Conservation (phyloP, 768 basidiomycete genomes). For the Strobilomyces echinocephalus region DNA sequence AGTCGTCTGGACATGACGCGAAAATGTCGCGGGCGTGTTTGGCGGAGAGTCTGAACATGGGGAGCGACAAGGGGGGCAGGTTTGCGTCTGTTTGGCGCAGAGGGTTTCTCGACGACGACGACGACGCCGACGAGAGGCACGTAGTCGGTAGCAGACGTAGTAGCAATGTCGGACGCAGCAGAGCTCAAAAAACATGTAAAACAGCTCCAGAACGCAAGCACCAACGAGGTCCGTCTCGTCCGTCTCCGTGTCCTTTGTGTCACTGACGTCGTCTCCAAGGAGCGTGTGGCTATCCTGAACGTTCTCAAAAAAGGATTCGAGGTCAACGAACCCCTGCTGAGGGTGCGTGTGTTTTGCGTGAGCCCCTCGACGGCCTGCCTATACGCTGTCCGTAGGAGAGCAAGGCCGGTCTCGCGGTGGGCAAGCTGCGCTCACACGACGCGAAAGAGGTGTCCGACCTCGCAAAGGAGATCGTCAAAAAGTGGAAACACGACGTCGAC, state of each 20-base stretch:
- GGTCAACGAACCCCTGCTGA: slow-evolving; percentile 68
- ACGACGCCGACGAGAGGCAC: slow-evolving; percentile 9
- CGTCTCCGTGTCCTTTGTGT: slow-evolving; percentile 7
- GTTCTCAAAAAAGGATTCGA: slow-evolving; percentile 61
- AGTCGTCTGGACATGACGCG: slow-evolving; percentile 57
- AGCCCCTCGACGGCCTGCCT: neutral
- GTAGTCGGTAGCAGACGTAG: slow-evolving; percentile 24
- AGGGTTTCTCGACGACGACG: neutral
- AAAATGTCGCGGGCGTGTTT: slow-evolving; percentile 73
- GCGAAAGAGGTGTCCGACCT: slow-evolving; percentile 71
- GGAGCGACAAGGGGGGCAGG: slow-evolving; percentile 9
- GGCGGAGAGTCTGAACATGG: slow-evolving; percentile 57
- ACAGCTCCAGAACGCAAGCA: slow-evolving; percentile 62
- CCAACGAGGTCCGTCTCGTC: slow-evolving; percentile 44
- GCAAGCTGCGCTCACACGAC: slow-evolving; percentile 75
- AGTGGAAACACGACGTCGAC: slow-evolving; percentile 88
- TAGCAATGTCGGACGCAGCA: slow-evolving; percentile 34
- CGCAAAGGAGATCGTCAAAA: slow-evolving; percentile 87
- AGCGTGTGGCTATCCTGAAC: slow-evolving; percentile 55
- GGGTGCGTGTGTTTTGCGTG: slow-evolving; percentile 53
- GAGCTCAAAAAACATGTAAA: slow-evolving; percentile 81
- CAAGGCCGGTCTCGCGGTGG: slow-evolving; percentile 87
- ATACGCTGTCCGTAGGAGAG: slow-evolving; percentile 58
- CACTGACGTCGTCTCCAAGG: slow-evolving; percentile 38
- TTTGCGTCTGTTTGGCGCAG: slow-evolving; percentile 22